phyloP scores from a whole-genome alignment of 106 monocot species.

The Amphibolis antarctica region DNA sequence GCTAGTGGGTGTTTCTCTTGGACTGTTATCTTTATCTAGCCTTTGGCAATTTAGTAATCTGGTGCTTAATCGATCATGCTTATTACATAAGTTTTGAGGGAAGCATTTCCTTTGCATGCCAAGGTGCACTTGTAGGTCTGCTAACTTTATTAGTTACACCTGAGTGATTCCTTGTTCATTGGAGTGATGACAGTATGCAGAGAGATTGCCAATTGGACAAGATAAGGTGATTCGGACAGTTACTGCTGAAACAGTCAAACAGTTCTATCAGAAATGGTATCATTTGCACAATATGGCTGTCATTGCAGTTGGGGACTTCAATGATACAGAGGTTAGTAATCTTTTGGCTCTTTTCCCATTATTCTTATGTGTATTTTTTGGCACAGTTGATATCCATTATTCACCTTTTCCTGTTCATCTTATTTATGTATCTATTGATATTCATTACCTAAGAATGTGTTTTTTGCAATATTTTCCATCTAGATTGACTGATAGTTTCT shows the following conservation, averaged over 20 bases:
- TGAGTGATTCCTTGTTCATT: neutral
- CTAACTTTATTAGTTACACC: neutral
- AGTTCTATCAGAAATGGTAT: slow-evolving; percentile 90
- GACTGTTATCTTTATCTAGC: too few relatives aligned
- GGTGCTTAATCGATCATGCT: too few relatives aligned
- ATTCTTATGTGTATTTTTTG: neutral
- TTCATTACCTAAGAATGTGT: neutral
- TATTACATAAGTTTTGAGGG: neutral
- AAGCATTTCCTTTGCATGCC: neutral
- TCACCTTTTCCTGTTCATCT: too few relatives aligned
- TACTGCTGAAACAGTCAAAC: slow-evolving; percentile 67
- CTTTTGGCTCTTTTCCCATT: too few relatives aligned
- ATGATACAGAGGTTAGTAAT: slow-evolving; percentile 53
- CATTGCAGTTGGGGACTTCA: slow-evolving; percentile 89
- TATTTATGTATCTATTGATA: neutral
- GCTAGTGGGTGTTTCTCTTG: too few relatives aligned
- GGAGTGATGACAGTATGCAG: slow-evolving; percentile 69
- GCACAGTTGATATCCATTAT: neutral
- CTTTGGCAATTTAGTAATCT: too few relatives aligned
- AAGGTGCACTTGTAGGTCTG: too few relatives aligned
- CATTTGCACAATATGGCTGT: slow-evolving; percentile 91
- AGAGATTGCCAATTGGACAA: slow-evolving; percentile 84
- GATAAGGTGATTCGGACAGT: slow-evolving; percentile 90
- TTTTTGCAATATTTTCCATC: too few relatives aligned
- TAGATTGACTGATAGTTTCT: neutral